Evolutionary conservation across 129 eudicot species (phyloP), one percentile per base, ranked within the genome.

Genomic region (Arctium minus): DNA sequence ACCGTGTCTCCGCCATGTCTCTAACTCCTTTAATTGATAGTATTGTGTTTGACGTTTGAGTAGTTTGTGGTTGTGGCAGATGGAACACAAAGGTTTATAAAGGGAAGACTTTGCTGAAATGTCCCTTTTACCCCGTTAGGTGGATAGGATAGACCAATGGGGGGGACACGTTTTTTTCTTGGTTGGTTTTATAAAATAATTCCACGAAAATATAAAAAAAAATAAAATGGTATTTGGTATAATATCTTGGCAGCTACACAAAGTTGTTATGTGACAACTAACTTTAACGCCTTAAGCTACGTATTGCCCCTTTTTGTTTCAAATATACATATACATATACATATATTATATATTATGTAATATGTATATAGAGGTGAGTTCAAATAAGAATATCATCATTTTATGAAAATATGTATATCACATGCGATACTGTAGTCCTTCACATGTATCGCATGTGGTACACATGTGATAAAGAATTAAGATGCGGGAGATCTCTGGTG

Each of bases 101-200:
- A 84, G 87, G 64, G 65, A 84, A 79, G 76, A 22, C 72, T 74
- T 79, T 79, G 87, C 72, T 84, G 80, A 73, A 84, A 84, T 84
- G 87, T 84, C 87, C 80, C 75, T 84, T 73, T 79, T 84, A 74
- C 64, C 84, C 53, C 46, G 84, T 79, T 84, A 72, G 87, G 87
- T 84, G 84, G 87, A 79, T 65, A 42, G 40, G 80, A 80, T 79
- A 72, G 86, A 72, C 67, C 67, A 17, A 17, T 12, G 27, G 27
- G 27, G 27, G 27, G 8, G 27, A 40, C 73, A 35, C 32, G 64
- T 40, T 72, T 84, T 42, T 40, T 83, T 71, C 30, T 30, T 78
- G 42, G 67, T 72, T 79, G 71, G 75, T 64, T 62, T 73, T 13
- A 50, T n/a, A 36, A 73, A 73, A 13, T 42, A 30, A 29, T 71